Evolutionary conservation across 495 filamentous ascomycete genomes (phyloP), one percentile per base, ranked within the genome.

Genomic region (Halenospora varia): DNA sequence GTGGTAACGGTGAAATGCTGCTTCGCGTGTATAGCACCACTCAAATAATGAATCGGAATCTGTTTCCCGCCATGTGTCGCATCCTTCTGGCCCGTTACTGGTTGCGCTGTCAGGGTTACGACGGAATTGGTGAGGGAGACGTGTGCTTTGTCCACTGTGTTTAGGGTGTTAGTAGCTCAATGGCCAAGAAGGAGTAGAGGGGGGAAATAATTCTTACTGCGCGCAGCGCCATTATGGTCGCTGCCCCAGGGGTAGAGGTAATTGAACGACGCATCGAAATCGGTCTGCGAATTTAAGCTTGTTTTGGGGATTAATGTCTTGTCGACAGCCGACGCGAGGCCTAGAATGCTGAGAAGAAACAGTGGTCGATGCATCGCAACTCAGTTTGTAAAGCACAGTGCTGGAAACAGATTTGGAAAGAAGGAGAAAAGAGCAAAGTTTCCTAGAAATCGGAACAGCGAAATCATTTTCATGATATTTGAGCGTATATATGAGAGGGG

Each of bases 171-270:
- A n/a, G n/a, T n/a, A n/a, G n/a, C n/a, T n/a, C n/a, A n/a, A n/a
- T n/a, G n/a, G n/a, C n/a, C n/a, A n/a, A n/a, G n/a, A n/a, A n/a
- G n/a, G n/a, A n/a, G n/a, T n/a, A n/a, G n/a, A n/a, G n/a, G n/a
- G n/a, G n/a, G n/a, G n/a, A n/a, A n/a, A n/a, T n/a, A n/a, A n/a
- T n/a, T n/a, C n/a, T n/a, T n/a, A n/a, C n/a, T 85, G 42, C 80
- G 78, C 2, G 82, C 81, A 0, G 73, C 78, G 25, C 82, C 82
- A 63, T 83, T 85, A 68, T 79, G 77, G 57, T 75, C 72, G 11
- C 58, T 70, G 9, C 70, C 65, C 68, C 68, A 72, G 2, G 75
- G 71, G 60, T 77, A 83, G 67, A 79, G 74, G 70, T 82, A 79
- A 61, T 57, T 64, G 70, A 81, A 84, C 62, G 78, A 76, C 8